These are phyloP conservation scores for Peronospora tabacina DNA, from an alignment of 352 stramenopile species.

Conservation along the genomic window DNA sequence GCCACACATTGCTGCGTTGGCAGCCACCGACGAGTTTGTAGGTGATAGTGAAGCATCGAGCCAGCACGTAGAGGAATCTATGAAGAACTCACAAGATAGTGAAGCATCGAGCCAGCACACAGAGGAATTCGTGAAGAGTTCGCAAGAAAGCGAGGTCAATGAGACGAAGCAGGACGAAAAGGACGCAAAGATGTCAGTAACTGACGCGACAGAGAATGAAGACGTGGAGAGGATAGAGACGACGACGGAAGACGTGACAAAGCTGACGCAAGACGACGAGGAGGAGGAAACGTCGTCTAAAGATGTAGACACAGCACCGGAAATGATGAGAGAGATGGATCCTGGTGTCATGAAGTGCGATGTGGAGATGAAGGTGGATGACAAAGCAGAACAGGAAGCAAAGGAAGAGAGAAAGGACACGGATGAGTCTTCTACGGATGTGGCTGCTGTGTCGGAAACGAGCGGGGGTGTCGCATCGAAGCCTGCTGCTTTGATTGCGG, in stretches of 20 bases:
- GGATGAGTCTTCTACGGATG: not conserved
- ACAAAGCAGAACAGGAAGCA: constrained; percentile 2
- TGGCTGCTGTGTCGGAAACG: not conserved
- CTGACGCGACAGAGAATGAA: constrained; percentile 1
- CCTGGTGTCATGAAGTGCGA: not conserved
- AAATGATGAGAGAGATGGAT: not conserved
- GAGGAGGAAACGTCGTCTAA: constrained; percentile 1
- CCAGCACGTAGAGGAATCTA: constrained; percentile 10
- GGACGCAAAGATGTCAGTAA: constrained; percentile 3
- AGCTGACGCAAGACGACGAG: not conserved
- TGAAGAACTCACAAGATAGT: constrained; percentile 6
- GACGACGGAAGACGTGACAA: not conserved
- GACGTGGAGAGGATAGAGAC: constrained; percentile 13
- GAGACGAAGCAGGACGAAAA: constrained; percentile 14
- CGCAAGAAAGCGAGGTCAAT: constrained; percentile 4
- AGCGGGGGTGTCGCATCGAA: not conserved
- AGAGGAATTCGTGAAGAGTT: constrained; percentile 7
- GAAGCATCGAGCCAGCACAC: constrained; percentile 13
- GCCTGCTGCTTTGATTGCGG: not conserved
- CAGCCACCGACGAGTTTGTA: constrained; percentile 8
- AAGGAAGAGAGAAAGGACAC: constrained; percentile 6
- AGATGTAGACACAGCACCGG: constrained; percentile 1
- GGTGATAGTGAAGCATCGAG: constrained; percentile 12
- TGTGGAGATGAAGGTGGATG: constrained; percentile 10
- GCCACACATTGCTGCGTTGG: not conserved